These are phyloP conservation scores for Termitomyces sp. DNA, from an alignment of 1,284 basidiomycete species.

Conservation along the genomic window DNA sequence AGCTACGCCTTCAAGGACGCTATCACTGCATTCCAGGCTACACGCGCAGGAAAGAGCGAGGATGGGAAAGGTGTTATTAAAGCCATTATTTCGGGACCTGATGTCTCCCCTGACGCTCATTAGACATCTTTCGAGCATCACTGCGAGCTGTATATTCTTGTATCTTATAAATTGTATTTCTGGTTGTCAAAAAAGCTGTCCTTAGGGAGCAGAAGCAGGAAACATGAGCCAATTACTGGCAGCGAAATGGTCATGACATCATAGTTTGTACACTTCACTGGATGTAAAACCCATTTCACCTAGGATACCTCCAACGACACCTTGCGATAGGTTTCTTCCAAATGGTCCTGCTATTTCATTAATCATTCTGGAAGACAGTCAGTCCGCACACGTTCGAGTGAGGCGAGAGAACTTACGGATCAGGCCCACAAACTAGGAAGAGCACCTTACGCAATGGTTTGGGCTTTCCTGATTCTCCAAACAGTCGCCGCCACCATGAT, in stretches of 20 bases:
- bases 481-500: slow-evolving; percentile 43
- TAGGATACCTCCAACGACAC: slow-evolving; percentile 62
- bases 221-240: background rate
- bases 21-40: slow-evolving; percentile 76
- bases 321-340: slow-evolving; percentile 72
- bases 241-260: background rate
- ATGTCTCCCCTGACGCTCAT: slow-evolving; percentile 34
- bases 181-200: background rate
- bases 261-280: slow-evolving; percentile 70
- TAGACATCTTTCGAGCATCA: slow-evolving; percentile 16
- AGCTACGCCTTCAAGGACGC: slow-evolving; percentile 77
- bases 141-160: slow-evolving; percentile 14
- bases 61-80: slow-evolving; percentile 74
- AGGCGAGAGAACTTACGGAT: slow-evolving; percentile 61
- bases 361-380: slow-evolving; percentile 56
- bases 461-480: slow-evolving; percentile 21
- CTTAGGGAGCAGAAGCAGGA: background rate
- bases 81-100: slow-evolving; percentile 74
- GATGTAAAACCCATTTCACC: slow-evolving; percentile 57
- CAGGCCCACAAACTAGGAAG: slow-evolving; percentile 75
- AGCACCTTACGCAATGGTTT: slow-evolving; percentile 39
- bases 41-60: slow-evolving; percentile 73
- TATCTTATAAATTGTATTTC: slow-evolving; percentile 1
- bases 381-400: slow-evolving; percentile 8
- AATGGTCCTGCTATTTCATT: slow-evolving; percentile 69